Base-by-base conservation (phyloP, 78 protist species). In the Dictyostelium brefeldianum region DNA sequence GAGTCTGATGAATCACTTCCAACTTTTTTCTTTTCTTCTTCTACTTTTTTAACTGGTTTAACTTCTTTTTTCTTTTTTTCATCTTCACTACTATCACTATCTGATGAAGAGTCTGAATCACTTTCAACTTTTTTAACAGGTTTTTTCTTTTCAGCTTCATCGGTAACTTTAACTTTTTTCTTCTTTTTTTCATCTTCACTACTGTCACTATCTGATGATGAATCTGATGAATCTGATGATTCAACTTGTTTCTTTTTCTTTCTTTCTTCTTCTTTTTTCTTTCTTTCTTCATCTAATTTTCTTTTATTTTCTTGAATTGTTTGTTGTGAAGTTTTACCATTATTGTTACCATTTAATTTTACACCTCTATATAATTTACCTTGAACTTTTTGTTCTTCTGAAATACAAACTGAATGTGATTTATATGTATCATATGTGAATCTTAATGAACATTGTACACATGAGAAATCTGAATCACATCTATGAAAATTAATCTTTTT, bases 311-410 rank as follows among this genome's bases (percentile, higher is more conserved):
- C 2, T 48, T 53, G 5, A 50, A 36, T 3, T 70, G 18, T 14
- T 82, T 82, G 51, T 82, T 82, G 20, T 84, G 74, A 25, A 6
- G 48, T n/a, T 47, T 54, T 73, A 56, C 56, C 73, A 43, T 84
- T 57, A 12, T 18, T 74, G 12, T 84, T 51, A 7, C 48, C 48
- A 43, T 69, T 36, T 73, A 36, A 36, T 36, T 57, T 83, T 41
- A 9, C n/a, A 36, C 91, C 91, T 59, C 50, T 57, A 74, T 25
- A 84, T n/a, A 74, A 59, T 27, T 22, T 54, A 17, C 82, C 81
- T 57, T 56, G 53, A 17, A 74, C 82, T 27, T 74, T 84, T 51
- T 84, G 73, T 47, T 74, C 82, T 51, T 84, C 91, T 10, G 83
- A 50, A 14, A 84, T 57, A 22, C 91, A 84, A 22, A 57, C 59